A percentile compares a stretch with the other conserved stretches of the same genome.
phyloP scores from a whole-genome alignment of 176 grass and related monocot genomes.

The Panicum miliaceum region DNA sequence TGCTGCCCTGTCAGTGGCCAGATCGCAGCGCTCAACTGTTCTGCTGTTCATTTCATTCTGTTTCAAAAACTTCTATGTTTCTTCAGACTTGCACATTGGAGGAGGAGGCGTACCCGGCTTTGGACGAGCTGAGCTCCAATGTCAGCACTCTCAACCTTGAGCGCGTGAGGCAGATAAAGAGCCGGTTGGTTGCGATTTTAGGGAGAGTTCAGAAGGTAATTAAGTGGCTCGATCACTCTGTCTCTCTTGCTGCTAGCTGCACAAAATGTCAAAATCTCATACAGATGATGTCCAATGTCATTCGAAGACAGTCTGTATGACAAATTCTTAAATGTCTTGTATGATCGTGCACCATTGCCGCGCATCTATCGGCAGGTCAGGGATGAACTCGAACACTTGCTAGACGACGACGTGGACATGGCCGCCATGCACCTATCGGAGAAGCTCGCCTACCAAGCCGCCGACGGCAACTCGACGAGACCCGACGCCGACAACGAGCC shows the following conservation, averaged over 20 bases:
- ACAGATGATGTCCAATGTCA: neutral
- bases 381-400: conserved; percentile 76
- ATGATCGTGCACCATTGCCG: neutral
- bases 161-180: conserved; percentile 76
- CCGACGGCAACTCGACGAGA: conserved; percentile 24
- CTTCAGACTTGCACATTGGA: conserved; percentile 57
- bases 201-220: conserved; percentile 66
- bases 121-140: conserved; percentile 75
- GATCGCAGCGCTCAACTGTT: too few relatives aligned
- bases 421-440: conserved; percentile 69
- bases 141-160: conserved; percentile 80
- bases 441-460: conserved; percentile 52
- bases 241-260: neutral
- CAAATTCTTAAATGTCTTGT: too few relatives aligned
- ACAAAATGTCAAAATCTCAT: neutral
- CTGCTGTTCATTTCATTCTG: neutral
- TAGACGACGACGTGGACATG: conserved; percentile 80
- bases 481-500: conserved; percentile 15
- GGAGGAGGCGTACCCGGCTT: conserved; percentile 70
- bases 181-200: conserved; percentile 57
- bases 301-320: too few relatives aligned
- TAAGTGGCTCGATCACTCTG: neutral
- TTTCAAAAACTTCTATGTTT: neutral
- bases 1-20: neutral
- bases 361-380: conserved; percentile 51